Base-by-base conservation (phyloP, 768 basidiomycete species). In the Lentinus tigrinus region DNA sequence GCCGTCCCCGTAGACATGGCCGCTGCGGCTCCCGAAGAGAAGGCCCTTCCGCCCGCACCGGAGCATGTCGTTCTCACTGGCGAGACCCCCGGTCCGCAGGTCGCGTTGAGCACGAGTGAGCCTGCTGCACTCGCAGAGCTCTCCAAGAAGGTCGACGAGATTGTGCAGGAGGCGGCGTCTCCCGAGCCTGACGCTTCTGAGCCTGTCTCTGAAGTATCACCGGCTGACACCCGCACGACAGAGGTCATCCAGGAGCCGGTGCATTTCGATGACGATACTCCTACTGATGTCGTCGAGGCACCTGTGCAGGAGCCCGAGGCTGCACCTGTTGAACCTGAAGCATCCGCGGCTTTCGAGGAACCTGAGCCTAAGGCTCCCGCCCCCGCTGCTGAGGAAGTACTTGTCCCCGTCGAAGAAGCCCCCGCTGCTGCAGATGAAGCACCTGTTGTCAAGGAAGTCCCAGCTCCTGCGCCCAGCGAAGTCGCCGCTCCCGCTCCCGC, bases 71-170 rank as follows among this genome's bases (percentile, higher is more conserved):
- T 73, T 3, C 60, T 68, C 34, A 52, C 70, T 4, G 71, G 69
- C 3, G 65, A 67, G 27, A 73, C 72, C 6, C 66, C 69, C 9
- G 68, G 66, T 2, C 66, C 68, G 17, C 62, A 72, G 46, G 51
- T 69, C 28, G 71, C 70, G 36, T 58, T 71, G 40, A 56, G 60
- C 51, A 68, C 69, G 19, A 73, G 70, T 49, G 71, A 74, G 58
- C 65, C 69, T 24, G 68, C 62, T 13, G 63, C 65, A 13, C 24
- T 66, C 34, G 67, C 58, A 21, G 60, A 67, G 24, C 52, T 56
- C 7, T 60, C 52, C n/a, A 19, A 44, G 28, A 57, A 61, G 55
- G 40, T 61, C 27, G 55, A 61, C 55, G 55, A 52, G 47, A 19
- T 60, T 38, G 54, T 62, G 7, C 26, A 52, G 31, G 61, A 57